phyloP scores from a whole-genome alignment of 768 basidiomycete genomes.

The Pisolithus orientalis region DNA sequence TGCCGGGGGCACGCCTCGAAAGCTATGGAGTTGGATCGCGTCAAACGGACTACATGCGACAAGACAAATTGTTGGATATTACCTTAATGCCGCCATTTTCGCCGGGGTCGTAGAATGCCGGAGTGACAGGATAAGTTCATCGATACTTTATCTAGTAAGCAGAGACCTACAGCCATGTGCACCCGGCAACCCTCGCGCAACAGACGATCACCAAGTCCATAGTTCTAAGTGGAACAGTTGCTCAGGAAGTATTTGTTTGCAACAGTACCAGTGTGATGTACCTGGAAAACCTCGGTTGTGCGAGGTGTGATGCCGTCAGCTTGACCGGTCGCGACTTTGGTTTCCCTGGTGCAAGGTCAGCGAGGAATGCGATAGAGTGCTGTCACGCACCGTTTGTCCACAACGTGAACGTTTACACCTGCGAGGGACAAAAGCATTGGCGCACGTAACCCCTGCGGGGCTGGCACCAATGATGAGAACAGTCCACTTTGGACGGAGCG shows the following conservation, averaged over 20 bases:
- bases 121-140: not conserved
- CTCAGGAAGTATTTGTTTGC: not conserved
- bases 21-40: conserved; percentile 34
- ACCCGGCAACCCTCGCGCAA: conserved; percentile 58
- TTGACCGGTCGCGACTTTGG: conserved; percentile 17
- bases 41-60: not conserved
- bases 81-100: conserved; percentile 58
- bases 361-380: not conserved
- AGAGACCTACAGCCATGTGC: conserved; percentile 51
- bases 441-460: too few relatives aligned
- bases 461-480: not conserved
- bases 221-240: conserved; percentile 44
- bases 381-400: conserved; percentile 33
- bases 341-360: conserved; percentile 7
- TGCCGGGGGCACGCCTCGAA: conserved; percentile 54
- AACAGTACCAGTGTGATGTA: conserved; percentile 1
- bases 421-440: not conserved
- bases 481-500: too few relatives aligned
- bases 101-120: conserved; percentile 75
- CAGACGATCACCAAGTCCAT: conserved; percentile 61
- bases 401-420: conserved; percentile 21
- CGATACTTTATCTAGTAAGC: not conserved
- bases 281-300: conserved; percentile 42
- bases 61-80: not conserved
- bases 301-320: conserved; percentile 23